A percentile compares a stretch with the other conserved stretches of the same genome.
Evolutionary conservation across 2,329 filamentous ascomycete species (phyloP).

Genomic region (Dactylellina leptospora): DNA sequence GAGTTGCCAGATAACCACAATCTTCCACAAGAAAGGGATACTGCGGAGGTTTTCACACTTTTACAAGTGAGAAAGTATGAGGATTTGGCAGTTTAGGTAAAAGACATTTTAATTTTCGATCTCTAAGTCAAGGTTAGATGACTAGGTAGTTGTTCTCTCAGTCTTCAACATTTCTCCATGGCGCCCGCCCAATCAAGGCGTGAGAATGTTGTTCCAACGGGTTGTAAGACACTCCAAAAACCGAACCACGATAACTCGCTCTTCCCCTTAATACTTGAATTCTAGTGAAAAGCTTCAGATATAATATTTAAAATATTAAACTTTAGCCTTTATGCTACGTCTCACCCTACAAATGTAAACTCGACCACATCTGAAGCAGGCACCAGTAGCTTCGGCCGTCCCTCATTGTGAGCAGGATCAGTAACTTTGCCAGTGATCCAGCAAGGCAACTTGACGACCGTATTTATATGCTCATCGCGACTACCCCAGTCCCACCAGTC

Average conservation of each 20-base stretch:
- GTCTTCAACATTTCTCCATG: neutral
- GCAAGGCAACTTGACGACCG: neutral
- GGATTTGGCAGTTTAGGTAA: conserved; percentile 1
- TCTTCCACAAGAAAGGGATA: neutral
- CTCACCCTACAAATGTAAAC: neutral
- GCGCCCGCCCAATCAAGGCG: neutral
- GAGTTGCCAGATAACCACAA: neutral
- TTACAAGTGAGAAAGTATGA: conserved; percentile 1
- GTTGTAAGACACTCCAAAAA: neutral
- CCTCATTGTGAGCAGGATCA: conserved; percentile 1
- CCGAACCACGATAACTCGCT: neutral
- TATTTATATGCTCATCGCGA: conserved; percentile 1
- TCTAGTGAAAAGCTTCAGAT: neutral
- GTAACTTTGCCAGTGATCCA: conserved; percentile 1
- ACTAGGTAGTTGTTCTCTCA: conserved; percentile 1
- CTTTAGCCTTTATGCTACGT: neutral
- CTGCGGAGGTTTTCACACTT: neutral
- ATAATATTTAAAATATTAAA: conserved; percentile 1
- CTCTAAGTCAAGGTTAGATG: conserved; percentile 1
- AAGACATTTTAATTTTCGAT: neutral
- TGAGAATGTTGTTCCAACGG: neutral
- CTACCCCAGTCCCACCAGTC: neutral
- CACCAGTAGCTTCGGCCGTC: neutral
- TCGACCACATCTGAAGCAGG: neutral
- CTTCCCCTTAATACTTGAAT: neutral